phyloP scores from a whole-genome alignment of 192 early-diverging fungal species.

The Phlyctochytrium planicorne region DNA sequence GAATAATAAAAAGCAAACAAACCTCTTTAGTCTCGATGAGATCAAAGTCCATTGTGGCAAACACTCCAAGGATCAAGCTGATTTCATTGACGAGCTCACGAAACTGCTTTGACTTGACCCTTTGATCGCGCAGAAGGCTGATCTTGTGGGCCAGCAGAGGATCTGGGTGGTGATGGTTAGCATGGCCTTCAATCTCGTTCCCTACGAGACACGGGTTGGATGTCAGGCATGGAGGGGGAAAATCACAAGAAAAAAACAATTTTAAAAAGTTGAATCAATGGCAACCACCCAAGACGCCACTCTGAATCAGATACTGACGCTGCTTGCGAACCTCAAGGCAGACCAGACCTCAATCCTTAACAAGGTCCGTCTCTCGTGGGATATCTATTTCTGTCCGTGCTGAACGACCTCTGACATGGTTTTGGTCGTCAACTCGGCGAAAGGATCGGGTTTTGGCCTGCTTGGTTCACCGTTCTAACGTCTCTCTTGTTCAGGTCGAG shows the following conservation, averaged over 20 bases:
- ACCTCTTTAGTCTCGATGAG: slow-evolving; percentile 32
- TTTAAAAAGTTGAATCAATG: no score
- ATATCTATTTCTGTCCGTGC: no score
- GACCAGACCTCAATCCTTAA: slow-evolving; percentile 1
- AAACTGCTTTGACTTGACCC: slow-evolving; percentile 35
- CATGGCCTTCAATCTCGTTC: no score
- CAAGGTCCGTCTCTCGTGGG: slow-evolving; percentile 2
- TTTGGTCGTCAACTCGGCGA: no score
- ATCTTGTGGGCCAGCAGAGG: slow-evolving; percentile 45
- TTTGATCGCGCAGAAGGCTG: slow-evolving; percentile 29
- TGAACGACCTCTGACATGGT: no score
- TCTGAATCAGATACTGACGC: not conserved
- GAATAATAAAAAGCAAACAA: not conserved
- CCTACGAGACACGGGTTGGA: no score
- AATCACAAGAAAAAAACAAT: no score
- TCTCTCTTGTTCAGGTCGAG: slow-evolving; percentile 13
- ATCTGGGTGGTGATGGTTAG: slow-evolving; percentile 21
- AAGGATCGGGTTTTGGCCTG: no score
- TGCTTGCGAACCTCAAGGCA: not conserved
- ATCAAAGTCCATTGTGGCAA: slow-evolving; percentile 36
- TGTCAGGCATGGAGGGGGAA: no score
- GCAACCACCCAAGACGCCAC: no score
- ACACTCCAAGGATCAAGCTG: slow-evolving; percentile 29
- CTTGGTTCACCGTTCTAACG: not conserved
- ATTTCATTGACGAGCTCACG: slow-evolving; percentile 43